A percentile compares a stretch with the other conserved stretches of the same genome.
These are phyloP conservation scores for Mortierella sp. DNA, from an alignment of 371 early-diverging fungal genomes.

Conservation along the genomic window DNA sequence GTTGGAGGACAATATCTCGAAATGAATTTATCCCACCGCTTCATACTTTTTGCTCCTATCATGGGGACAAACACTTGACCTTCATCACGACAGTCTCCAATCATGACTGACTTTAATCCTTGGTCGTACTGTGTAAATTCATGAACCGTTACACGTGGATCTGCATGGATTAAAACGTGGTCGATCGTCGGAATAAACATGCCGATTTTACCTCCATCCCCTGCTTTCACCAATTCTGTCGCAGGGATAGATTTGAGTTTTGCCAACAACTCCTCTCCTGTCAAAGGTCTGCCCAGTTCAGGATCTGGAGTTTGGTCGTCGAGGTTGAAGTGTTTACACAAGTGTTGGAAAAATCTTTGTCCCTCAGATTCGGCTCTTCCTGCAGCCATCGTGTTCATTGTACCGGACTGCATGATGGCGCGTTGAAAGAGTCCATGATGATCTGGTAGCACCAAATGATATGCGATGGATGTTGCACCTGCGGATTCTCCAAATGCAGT, in stretches of 20 bases:
- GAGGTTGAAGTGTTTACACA: slow-evolving; percentile 13
- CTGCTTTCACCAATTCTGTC: slow-evolving; percentile 43
- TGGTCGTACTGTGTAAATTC: slow-evolving; percentile 38
- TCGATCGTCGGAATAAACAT: slow-evolving; percentile 51
- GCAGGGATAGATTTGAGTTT: slow-evolving; percentile 32
- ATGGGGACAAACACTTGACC: slow-evolving; percentile 35
- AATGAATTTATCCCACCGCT: slow-evolving; percentile 37
- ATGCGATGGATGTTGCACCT: slow-evolving; percentile 57
- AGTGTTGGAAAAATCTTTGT: slow-evolving; percentile 17
- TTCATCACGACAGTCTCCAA: slow-evolving; percentile 53
- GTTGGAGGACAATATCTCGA: slow-evolving; percentile 17
- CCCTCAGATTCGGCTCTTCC: slow-evolving; percentile 18
- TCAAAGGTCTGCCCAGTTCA: slow-evolving; percentile 3
- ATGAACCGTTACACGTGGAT: slow-evolving; percentile 28
- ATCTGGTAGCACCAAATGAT: slow-evolving; percentile 24
- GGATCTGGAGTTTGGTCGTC: not conserved
- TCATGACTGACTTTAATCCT: slow-evolving; percentile 36
- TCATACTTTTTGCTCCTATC: slow-evolving; percentile 38
- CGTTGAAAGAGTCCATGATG: slow-evolving; percentile 49
- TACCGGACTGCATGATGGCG: slow-evolving; percentile 48
- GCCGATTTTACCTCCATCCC: slow-evolving; percentile 25
- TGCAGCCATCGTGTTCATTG: slow-evolving; percentile 20
- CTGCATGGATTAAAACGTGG: slow-evolving; percentile 19
- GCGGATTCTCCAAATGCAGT: slow-evolving; percentile 64
- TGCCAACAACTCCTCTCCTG: slow-evolving; percentile 31